These are phyloP conservation scores for Beauveria sp. DNA, from an alignment of 2,329 filamentous ascomycete species.

Conservation along the genomic window DNA sequence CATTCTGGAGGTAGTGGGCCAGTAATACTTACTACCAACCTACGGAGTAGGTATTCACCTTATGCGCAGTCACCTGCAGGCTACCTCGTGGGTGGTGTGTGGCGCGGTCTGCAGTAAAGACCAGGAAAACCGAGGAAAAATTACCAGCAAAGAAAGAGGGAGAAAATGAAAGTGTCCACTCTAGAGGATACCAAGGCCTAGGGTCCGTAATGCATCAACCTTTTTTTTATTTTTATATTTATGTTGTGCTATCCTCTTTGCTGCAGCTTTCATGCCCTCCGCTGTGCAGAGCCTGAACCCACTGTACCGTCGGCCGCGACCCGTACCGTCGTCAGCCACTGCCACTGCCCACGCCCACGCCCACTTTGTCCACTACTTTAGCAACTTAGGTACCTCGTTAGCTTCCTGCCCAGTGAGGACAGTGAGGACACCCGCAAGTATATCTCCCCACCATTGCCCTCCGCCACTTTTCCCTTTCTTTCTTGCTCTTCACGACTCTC, in stretches of 20 bases:
- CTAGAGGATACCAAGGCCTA: neutral
- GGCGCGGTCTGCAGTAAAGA: neutral
- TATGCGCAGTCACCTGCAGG: neutral
- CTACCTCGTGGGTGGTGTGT: neutral
- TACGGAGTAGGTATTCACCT: too few species aligned
- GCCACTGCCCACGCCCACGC: neutral
- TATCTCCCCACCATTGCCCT: constrained; percentile 29
- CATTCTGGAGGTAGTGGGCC: neutral
- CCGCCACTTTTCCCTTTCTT: constrained; percentile 34
- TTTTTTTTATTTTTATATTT: neutral
- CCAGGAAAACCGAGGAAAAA: neutral
- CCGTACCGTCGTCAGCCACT: constrained; percentile 1
- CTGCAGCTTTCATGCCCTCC: neutral
- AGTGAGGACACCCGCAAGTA: constrained; percentile 32
- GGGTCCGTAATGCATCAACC: neutral
- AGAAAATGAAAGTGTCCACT: neutral
- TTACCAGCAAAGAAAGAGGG: neutral
- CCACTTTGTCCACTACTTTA: too few species aligned
- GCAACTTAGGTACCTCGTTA: too few species aligned
- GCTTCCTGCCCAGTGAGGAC: neutral
- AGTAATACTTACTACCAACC: neutral
- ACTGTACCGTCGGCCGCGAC: neutral
- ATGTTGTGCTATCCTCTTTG: neutral
- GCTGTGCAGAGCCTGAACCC: neutral
- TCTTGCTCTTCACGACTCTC: constrained; percentile 46